Base-by-base conservation (phyloP, 257 asterid species). In the Gardenia jasminoides region DNA sequence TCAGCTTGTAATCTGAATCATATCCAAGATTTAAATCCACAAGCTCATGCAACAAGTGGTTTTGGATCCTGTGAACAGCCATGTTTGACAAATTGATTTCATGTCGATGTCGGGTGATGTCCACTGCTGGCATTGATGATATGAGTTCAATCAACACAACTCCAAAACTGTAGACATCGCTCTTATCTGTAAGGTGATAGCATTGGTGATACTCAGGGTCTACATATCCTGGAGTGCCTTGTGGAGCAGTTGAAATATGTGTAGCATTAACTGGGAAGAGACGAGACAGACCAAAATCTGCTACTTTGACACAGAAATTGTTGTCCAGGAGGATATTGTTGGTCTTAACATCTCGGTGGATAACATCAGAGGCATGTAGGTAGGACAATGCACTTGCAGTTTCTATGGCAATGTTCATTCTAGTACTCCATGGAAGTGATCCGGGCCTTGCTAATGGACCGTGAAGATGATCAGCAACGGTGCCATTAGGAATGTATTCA, bases 191-290 rank as follows among this genome's bases (percentile, higher is more conserved):
- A 26, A 94, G 90, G 46, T 92, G 92, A 86, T 92, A 94, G 84
- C 89, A 91, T 33, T 91, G 89, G 64, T 94, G 90, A 80, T 94
- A 92, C 85, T 92, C 97, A 0, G 98, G 98, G 81, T 94, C 97
- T 0, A 92, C 97, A 31, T 92, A 94, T 76, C 97, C 97, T 0
- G 97, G 98, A 4, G 97, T 92, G 50, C 98, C 98, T 78, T 94
- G 98, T 36, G 98, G 97, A 47, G 97, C 97, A 4, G 97, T 92
- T 19, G 98, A 91, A 72, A 92, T 88, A 44, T 94, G 98, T 4
- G 94, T 92, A 43, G 75, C 97, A 28, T 89, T 75, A 11, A 36
- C 84, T 22, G 97, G 97, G 88, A 90, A 89, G 36, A 87, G 78
- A 9, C 97, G 82, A 7, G 97, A 94, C 33, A 94, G 72, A 39